Evolutionary conservation across 83 land plant species (phyloP).

Genomic region (Picea mariana): DNA sequence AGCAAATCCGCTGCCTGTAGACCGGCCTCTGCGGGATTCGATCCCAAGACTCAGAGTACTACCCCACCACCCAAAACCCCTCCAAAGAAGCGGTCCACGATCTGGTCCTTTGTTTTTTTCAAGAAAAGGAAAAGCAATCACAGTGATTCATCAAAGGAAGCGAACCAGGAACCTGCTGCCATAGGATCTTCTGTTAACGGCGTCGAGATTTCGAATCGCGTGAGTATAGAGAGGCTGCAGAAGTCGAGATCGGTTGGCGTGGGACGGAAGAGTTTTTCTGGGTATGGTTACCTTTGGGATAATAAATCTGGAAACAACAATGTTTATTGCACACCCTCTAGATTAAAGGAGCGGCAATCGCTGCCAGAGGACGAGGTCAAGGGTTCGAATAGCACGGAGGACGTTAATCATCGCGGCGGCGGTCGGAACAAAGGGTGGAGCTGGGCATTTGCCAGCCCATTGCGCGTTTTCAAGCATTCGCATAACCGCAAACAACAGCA

Average conservation of each 20-base stretch:
- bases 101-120: conserved; percentile 2
- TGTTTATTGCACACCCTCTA: conserved; percentile 1
- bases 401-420: background rate
- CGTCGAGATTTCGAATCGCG: background rate
- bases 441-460: conserved; percentile 1
- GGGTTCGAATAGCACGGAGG: background rate
- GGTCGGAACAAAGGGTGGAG: conserved; percentile 1
- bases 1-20: background rate
- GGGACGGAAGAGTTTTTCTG: conserved; percentile 4
- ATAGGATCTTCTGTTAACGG: background rate
- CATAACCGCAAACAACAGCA: no score
- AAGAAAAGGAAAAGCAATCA: background rate
- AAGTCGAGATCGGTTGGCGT: conserved; percentile 12
- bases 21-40: background rate
- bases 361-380: background rate
- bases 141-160: background rate
- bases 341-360: background rate
- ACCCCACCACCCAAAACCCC: background rate
- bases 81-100: background rate
- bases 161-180: background rate
- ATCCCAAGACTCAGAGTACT: background rate
- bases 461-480: conserved; percentile 3
- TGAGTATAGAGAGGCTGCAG: background rate
- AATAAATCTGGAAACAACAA: background rate
- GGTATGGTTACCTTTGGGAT: conserved; percentile 2